These are phyloP conservation scores for Euryodendron excelsum DNA, from an alignment of 148 eudicot genomes.

Conservation along the genomic window DNA sequence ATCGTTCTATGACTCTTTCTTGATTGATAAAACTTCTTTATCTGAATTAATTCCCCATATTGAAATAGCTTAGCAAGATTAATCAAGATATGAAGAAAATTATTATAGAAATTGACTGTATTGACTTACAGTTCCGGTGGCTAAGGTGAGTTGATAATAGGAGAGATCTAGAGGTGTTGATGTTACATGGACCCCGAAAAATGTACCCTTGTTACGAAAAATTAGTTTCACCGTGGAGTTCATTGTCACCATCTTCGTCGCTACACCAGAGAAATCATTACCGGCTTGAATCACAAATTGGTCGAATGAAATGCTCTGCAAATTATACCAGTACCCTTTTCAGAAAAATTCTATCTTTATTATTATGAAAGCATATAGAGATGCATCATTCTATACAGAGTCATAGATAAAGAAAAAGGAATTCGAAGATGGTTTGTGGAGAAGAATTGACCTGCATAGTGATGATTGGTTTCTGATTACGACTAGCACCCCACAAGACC, in stretches of 20 bases:
- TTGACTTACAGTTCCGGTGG: slow-evolving; percentile 64
- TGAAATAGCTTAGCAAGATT: neutral
- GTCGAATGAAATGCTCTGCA: slow-evolving; percentile 70
- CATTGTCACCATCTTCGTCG: slow-evolving; percentile 69
- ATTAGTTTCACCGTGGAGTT: slow-evolving; percentile 67
- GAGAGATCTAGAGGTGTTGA: slow-evolving; percentile 65
- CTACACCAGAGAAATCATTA: slow-evolving; percentile 65
- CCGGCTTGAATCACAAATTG: slow-evolving; percentile 71
- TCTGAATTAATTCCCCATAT: slow-evolving; percentile 34
- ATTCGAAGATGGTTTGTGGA: too few relatives aligned
- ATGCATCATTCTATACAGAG: too few relatives aligned
- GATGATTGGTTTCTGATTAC: slow-evolving; percentile 68
- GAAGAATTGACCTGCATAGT: slow-evolving; percentile 54
- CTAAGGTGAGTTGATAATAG: slow-evolving; percentile 45
- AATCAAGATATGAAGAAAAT: too few relatives aligned
- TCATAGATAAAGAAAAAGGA: too few relatives aligned
- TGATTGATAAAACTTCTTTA: slow-evolving; percentile 60
- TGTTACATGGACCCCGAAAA: slow-evolving; percentile 81
- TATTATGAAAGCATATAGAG: too few relatives aligned
- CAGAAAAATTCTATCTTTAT: neutral
- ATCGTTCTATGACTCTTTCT: slow-evolving; percentile 58
- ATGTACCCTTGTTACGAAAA: slow-evolving; percentile 68
- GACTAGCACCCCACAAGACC: slow-evolving; percentile 85
- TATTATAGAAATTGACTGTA: neutral
- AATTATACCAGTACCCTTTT: neutral